Base-by-base conservation (phyloP, 768 basidiomycete species). In the Boletus fagicola region DNA sequence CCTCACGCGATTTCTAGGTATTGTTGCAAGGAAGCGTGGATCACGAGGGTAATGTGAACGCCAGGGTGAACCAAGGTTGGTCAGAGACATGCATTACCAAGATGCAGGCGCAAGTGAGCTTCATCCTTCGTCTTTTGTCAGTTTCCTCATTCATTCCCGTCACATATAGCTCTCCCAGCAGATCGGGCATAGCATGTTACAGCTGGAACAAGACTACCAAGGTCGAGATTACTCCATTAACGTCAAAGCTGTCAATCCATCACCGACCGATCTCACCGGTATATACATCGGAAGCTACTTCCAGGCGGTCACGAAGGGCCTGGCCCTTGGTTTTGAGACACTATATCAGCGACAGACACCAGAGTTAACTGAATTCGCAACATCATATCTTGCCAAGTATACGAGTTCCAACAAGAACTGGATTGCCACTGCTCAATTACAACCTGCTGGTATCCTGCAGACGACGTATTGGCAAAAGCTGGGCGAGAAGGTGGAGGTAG, bases 391-490 rank as follows among this genome's bases (percentile, higher is more conserved):
- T 51, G 86, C 87, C 49, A 94, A 94, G 75, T 85, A 84, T 72
- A 90, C 87, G 0, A 75, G 84, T 61, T 73, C 79, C 30, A 80
- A 85, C 70, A 87, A 84, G 68, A 85, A 80, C 69, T 95, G 93
- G 92, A 94, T 94, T 65, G 93, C 92, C n/a, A 96, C 94, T 5
- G 88, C 92, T 13, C 91, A 92, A 67, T 60, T 95, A 13, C 93
- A 94, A 70, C 82, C 88, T 16, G 79, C 84, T 16, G 93, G 95
- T 24, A 81, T 92, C 49, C 66, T 97, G 26, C 90, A 94, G 73
- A 85, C 94, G 30, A 95, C 93, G 10, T 99, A 98, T 74, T 97
- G 93, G 90, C 94, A 98, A 62, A 94, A 92, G 70, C 76, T 99
- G 58, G 88, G 88, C 72, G 92, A 96, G 56, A 94, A 96, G 75